These are phyloP conservation scores for Neopestalotiopsis sp. DNA, from an alignment of 2,329 filamentous ascomycete species.

Conservation along the genomic window DNA sequence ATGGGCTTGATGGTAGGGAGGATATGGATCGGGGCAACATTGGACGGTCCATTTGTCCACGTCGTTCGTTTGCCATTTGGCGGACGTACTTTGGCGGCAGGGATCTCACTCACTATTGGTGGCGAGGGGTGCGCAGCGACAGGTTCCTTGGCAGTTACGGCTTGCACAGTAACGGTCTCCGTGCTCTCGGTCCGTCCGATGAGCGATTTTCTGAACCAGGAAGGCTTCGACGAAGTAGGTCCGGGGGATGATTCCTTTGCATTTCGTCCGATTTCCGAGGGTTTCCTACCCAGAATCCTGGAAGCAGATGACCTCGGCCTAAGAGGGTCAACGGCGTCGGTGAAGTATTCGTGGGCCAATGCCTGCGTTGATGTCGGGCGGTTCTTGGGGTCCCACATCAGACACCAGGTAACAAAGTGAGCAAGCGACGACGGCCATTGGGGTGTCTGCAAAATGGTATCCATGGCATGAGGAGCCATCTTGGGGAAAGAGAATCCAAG, in stretches of 20 bases:
- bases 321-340: constrained; percentile 88
- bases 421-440: constrained; percentile 90
- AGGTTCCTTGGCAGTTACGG: constrained; percentile 50
- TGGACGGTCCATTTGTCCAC: constrained; percentile 84
- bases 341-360: constrained; percentile 93
- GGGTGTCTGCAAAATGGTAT: constrained; percentile 86
- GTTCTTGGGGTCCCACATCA: constrained; percentile 97
- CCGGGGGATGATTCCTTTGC: constrained; percentile 66
- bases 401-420: constrained; percentile 96
- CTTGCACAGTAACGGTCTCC: constrained; percentile 58
- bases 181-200: constrained; percentile 78
- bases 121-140: constrained; percentile 41
- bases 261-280: constrained; percentile 77
- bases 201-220: constrained; percentile 96
- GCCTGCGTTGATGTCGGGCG: constrained; percentile 92
- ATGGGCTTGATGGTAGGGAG: constrained; percentile 93
- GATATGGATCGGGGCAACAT: constrained; percentile 91
- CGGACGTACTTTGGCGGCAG: constrained; percentile 51
- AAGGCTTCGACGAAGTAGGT: constrained; percentile 79
- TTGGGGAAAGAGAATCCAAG: constrained; percentile 98
- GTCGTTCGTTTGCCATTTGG: constrained; percentile 82
- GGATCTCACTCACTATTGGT: constrained; percentile 41
- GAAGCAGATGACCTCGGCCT: constrained; percentile 90
- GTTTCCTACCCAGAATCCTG: constrained; percentile 84
- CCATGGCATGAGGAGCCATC: constrained; percentile 98